These are phyloP conservation scores for Eutypella sp. DNA, from an alignment of 2,329 filamentous ascomycete species.

Conservation along the genomic window DNA sequence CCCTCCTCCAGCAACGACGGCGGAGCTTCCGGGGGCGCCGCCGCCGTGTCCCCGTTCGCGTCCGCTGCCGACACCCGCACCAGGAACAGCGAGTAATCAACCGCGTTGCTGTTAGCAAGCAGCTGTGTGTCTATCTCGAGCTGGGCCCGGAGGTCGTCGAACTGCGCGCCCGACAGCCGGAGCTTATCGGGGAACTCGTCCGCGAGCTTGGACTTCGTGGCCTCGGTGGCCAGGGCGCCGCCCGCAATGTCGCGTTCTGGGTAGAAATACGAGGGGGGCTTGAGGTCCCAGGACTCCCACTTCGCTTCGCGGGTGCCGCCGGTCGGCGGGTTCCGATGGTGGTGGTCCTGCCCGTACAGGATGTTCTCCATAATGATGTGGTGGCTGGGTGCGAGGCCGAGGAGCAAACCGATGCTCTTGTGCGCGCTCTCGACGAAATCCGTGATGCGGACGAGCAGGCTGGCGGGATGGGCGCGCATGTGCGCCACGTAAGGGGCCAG, in stretches of 20 bases:
- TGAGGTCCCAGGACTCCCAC: constrained; percentile 72
- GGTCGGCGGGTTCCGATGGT: constrained; percentile 21
- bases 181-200: constrained; percentile 66
- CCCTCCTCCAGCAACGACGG: constrained; percentile 43
- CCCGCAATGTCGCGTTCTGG: constrained; percentile 67
- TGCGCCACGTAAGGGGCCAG: constrained; percentile 60
- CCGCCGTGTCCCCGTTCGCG: not conserved
- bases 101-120: constrained; percentile 57
- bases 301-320: constrained; percentile 27
- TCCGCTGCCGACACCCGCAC: constrained; percentile 41
- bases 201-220: constrained; percentile 59
- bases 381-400: constrained; percentile 61
- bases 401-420: constrained; percentile 51
- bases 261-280: constrained; percentile 71
- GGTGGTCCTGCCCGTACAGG: constrained; percentile 52
- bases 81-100: constrained; percentile 73
- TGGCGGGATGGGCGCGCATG: constrained; percentile 55
- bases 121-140: constrained; percentile 60
- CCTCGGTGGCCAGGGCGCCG: constrained; percentile 57
- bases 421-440: constrained; percentile 59
- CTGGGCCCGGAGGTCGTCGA: constrained; percentile 48
- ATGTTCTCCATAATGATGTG: constrained; percentile 78
- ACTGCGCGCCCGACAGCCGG: constrained; percentile 48
- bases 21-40: constrained; percentile 14
- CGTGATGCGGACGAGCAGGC: constrained; percentile 65